A percentile compares a stretch with the other conserved stretches of the same genome.
Conservation (phyloP, 352 stramenopile species). For the Phytophthora sojae region DNA sequence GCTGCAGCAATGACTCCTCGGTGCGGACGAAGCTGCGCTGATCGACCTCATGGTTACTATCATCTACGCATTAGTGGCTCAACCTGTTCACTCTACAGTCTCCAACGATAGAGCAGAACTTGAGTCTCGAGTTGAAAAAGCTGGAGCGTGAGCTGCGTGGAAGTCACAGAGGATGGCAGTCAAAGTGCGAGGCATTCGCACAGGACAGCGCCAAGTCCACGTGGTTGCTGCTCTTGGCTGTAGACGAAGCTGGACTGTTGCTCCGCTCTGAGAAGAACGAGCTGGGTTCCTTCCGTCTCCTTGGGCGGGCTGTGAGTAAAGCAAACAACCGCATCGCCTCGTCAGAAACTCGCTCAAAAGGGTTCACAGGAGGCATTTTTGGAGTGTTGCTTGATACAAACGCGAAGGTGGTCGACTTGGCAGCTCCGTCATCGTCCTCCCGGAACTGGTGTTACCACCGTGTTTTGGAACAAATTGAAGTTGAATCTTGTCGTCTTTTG, state of each 20-base stretch:
- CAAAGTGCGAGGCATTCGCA: too few species aligned
- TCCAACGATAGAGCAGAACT: too few species aligned
- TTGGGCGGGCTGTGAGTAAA: not conserved
- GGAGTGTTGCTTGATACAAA: not conserved
- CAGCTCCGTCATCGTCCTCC: not conserved
- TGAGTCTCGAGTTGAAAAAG: too few species aligned
- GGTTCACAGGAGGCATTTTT: not conserved
- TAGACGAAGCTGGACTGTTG: too few species aligned
- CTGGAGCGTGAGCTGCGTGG: too few species aligned
- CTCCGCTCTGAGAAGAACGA: too few species aligned
- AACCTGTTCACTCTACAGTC: too few species aligned
- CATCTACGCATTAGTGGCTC: not conserved
- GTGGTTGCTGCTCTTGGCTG: too few species aligned
- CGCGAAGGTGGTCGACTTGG: too few species aligned
- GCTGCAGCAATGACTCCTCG: not conserved
- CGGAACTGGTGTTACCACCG: conserved; percentile 2
- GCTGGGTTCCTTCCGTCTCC: too few species aligned
- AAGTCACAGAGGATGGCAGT: too few species aligned
- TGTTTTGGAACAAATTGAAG: conserved; percentile 31
- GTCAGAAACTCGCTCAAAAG: not conserved
- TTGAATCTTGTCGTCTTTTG: conserved; percentile 6
- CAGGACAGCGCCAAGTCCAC: too few species aligned
- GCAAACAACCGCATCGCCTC: not conserved
- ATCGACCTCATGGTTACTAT: not conserved
- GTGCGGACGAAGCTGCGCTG: not conserved